A percentile compares a stretch with the other conserved stretches of the same genome.
These are phyloP conservation scores for Bjerkandera adusta DNA, from an alignment of 1,284 basidiomycete species.

Conservation along the genomic window DNA sequence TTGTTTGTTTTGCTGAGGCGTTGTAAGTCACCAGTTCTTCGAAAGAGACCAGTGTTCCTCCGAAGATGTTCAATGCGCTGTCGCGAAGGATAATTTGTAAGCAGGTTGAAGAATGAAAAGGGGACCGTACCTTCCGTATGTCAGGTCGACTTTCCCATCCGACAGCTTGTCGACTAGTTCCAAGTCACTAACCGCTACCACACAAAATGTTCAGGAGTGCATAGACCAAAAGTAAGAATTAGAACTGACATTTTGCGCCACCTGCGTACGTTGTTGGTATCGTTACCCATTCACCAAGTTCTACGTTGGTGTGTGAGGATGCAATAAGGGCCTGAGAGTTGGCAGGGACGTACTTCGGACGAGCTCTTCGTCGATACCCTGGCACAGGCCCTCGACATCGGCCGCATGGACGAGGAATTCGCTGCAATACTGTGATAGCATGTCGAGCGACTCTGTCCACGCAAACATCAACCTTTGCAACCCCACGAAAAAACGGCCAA, in stretches of 20 bases:
- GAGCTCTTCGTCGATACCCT: slow-evolving; percentile 92
- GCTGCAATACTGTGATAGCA: slow-evolving; percentile 78
- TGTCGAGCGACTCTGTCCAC: slow-evolving; percentile 63
- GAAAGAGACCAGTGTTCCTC: slow-evolving; percentile 72
- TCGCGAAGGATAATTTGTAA: slow-evolving; percentile 6
- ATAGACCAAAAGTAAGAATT: background rate
- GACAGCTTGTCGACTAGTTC: slow-evolving; percentile 83
- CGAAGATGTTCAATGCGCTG: slow-evolving; percentile 84
- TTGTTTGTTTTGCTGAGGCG: slow-evolving; percentile 6
- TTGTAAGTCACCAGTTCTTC: slow-evolving; percentile 55
- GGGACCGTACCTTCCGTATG: slow-evolving; percentile 81
- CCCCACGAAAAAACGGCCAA: background rate
- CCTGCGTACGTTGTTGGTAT: slow-evolving; percentile 98
- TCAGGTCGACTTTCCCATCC: slow-evolving; percentile 87
- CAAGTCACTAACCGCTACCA: slow-evolving; percentile 79
- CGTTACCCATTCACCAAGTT: slow-evolving; percentile 86
- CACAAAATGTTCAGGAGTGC: background rate
- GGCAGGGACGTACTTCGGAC: slow-evolving; percentile 63
- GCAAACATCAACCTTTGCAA: slow-evolving; percentile 3
- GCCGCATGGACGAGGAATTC: slow-evolving; percentile 98
- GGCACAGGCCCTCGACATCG: slow-evolving; percentile 96
- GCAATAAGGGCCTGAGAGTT: background rate
- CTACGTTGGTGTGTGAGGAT: no score
- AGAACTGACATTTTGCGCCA: slow-evolving; percentile 78
- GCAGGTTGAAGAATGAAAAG: background rate